Percentiles rank a stretch among this genome's conserved stretches.
phyloP scores from a whole-genome alignment of 164 flowering plant species.

The Dillenia suffruticosa region DNA sequence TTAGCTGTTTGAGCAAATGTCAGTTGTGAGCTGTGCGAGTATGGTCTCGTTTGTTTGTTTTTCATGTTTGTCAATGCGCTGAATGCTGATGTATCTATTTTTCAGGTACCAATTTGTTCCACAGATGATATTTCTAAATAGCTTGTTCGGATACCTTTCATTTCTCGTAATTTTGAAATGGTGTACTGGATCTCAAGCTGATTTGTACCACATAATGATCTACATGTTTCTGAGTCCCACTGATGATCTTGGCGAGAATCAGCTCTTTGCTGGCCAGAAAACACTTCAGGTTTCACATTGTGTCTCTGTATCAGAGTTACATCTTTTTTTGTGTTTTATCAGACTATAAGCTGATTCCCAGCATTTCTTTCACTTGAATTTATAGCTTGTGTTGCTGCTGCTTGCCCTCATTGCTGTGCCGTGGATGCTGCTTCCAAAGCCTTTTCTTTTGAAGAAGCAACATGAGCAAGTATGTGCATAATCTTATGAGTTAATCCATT shows the following conservation, averaged over 20 bases:
- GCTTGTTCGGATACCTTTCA: conserved; percentile 93
- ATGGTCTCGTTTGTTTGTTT: background rate
- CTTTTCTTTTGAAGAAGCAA: conserved; percentile 84
- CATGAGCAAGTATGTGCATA: conserved; percentile 50
- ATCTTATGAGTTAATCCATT: background rate
- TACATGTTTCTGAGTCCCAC: conserved; percentile 99
- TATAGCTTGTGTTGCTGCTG: conserved; percentile 63
- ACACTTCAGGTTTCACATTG: conserved; percentile 57
- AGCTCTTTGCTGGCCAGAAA: conserved; percentile 88
- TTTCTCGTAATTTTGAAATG: conserved; percentile 81
- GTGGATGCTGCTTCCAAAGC: conserved; percentile 98
- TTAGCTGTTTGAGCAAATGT: background rate
- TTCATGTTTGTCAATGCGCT: background rate
- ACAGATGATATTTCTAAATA: conserved; percentile 84
- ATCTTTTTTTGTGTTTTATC: background rate
- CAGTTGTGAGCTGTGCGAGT: background rate
- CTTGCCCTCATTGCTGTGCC: conserved; percentile 90
- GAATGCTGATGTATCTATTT: background rate
- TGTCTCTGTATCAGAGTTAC: background rate
- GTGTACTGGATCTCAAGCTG: conserved; percentile 95
- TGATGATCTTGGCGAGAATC: conserved; percentile 94
- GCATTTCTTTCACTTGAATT: conserved; percentile 8
- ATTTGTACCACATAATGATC: conserved; percentile 88
- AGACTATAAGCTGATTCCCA: background rate
- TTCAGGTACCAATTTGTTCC: conserved; percentile 97